Evolutionary conservation across 1,284 basidiomycete species (phyloP).

Genomic region (Sporisorium scitamineum): DNA sequence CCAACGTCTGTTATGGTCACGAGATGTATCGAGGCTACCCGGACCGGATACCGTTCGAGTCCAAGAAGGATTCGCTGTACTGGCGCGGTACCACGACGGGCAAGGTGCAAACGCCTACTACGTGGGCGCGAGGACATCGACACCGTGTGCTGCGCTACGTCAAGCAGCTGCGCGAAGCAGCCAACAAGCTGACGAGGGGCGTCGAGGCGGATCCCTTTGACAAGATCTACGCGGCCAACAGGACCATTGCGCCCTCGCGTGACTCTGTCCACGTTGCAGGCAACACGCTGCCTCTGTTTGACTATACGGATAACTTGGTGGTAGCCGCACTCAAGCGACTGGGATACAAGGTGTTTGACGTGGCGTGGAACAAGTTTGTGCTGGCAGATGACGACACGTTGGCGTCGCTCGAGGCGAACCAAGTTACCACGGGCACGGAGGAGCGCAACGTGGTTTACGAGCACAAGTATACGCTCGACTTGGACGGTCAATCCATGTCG

Average conservation of each 20-base stretch:
- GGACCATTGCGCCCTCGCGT: constrained; percentile 17
- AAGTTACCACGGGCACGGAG: constrained; percentile 14
- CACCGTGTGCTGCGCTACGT: constrained; percentile 38
- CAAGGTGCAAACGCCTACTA: constrained; percentile 12
- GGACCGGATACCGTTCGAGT: constrained; percentile 23
- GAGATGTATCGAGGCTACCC: constrained; percentile 14
- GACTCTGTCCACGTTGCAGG: constrained; percentile 31
- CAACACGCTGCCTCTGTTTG: constrained; percentile 36
- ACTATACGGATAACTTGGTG: constrained; percentile 22
- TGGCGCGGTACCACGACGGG: constrained; percentile 40
- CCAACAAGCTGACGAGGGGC: constrained; percentile 21
- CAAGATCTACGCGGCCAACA: constrained; percentile 4
- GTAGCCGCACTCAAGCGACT: constrained; percentile 26
- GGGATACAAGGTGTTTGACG: constrained; percentile 18
- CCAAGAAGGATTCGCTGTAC: constrained; percentile 28
- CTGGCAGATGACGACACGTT: constrained; percentile 15
- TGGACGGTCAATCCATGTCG: constrained; percentile 44
- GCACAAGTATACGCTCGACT: constrained; percentile 31
- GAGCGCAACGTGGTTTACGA: constrained; percentile 6
- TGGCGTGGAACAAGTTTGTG: constrained; percentile 14
- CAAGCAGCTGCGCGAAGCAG: constrained; percentile 43
- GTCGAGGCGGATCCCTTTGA: constrained; percentile 33
- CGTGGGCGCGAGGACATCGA: constrained; percentile 37
- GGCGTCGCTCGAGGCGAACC: constrained; percentile 15
- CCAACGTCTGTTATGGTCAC: constrained; percentile 36